Evolutionary conservation across 1,284 basidiomycete genomes (phyloP).

Genomic region (Ustilago cynodontis): DNA sequence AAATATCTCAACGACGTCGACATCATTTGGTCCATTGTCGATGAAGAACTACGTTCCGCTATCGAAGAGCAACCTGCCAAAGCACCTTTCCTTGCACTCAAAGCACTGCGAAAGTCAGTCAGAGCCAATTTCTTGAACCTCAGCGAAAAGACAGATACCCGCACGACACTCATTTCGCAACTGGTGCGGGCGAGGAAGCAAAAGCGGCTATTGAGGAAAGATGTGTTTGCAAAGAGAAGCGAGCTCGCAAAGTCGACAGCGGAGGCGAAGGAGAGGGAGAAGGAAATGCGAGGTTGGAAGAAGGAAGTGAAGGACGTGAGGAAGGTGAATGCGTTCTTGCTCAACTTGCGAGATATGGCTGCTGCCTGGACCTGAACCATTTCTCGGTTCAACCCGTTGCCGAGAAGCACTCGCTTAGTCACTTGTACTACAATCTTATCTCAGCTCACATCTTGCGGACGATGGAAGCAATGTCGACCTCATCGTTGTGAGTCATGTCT

Average conservation of each 20-base stretch:
- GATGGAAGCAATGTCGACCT: neutral
- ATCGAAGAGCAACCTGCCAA: constrained; percentile 52
- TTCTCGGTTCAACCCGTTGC: neutral
- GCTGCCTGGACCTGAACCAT: constrained; percentile 24
- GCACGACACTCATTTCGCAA: constrained; percentile 45
- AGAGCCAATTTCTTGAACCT: constrained; percentile 36
- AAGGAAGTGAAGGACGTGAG: constrained; percentile 34
- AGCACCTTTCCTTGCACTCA: constrained; percentile 44
- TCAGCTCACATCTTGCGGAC: neutral
- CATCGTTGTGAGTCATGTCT: neutral
- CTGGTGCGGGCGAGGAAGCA: constrained; percentile 37
- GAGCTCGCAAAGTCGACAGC: constrained; percentile 26
- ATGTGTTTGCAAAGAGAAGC: constrained; percentile 36
- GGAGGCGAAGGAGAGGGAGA: constrained; percentile 34
- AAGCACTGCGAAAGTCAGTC: constrained; percentile 38
- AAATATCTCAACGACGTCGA: constrained; percentile 54
- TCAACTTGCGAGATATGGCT: constrained; percentile 23
- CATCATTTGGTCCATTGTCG: constrained; percentile 51
- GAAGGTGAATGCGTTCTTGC: constrained; percentile 36
- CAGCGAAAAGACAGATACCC: constrained; percentile 45
- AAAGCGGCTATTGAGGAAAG: constrained; percentile 32
- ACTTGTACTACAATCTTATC: neutral
- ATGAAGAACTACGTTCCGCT: constrained; percentile 42
- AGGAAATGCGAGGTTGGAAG: constrained; percentile 39
- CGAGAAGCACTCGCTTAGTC: neutral